Percentiles rank a stretch among this genome's conserved stretches.
Conservation (phyloP, 495 filamentous ascomycete species). For the Arthonia radiata region DNA sequence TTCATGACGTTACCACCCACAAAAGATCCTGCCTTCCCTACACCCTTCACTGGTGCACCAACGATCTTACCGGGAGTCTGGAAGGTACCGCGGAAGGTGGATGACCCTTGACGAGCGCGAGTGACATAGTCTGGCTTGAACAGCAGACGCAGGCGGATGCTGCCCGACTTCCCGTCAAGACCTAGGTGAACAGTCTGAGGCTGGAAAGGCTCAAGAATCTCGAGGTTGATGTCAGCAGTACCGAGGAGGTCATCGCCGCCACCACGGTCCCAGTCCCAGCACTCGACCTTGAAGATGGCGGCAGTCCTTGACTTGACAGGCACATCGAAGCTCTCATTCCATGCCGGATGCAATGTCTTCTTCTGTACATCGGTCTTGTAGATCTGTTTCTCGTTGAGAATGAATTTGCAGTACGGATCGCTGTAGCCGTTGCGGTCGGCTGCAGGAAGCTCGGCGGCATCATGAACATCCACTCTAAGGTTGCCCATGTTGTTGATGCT, state of each 20-base stretch:
- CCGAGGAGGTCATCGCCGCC: conserved; percentile 78
- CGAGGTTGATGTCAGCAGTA: conserved; percentile 49
- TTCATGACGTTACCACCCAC: conserved; percentile 47
- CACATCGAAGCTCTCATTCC: conserved; percentile 89
- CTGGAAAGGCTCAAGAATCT: conserved; percentile 61
- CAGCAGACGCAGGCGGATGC: conserved; percentile 57
- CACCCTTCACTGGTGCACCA: conserved; percentile 80
- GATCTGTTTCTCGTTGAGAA: conserved; percentile 60
- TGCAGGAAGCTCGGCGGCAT: conserved; percentile 65
- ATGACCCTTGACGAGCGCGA: conserved; percentile 67
- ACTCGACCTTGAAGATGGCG: conserved; percentile 58
- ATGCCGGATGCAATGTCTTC: conserved; percentile 82
- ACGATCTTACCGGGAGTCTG: conserved; percentile 77
- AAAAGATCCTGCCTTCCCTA: conserved; percentile 39
- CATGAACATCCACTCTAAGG: conserved; percentile 72
- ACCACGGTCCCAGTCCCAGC: conserved; percentile 90
- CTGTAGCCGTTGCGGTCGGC: conserved; percentile 91
- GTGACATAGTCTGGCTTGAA: conserved; percentile 88
- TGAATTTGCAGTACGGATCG: conserved; percentile 91
- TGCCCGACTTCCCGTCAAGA: conserved; percentile 74
- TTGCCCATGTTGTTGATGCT: conserved; percentile 97
- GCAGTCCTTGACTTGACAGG: conserved; percentile 59
- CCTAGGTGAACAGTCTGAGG: conserved; percentile 43
- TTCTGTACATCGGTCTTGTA: conserved; percentile 87
- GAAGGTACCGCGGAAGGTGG: conserved; percentile 85